Conservation (phyloP, 495 filamentous ascomycete species). For the Penicillium roqueforti region DNA sequence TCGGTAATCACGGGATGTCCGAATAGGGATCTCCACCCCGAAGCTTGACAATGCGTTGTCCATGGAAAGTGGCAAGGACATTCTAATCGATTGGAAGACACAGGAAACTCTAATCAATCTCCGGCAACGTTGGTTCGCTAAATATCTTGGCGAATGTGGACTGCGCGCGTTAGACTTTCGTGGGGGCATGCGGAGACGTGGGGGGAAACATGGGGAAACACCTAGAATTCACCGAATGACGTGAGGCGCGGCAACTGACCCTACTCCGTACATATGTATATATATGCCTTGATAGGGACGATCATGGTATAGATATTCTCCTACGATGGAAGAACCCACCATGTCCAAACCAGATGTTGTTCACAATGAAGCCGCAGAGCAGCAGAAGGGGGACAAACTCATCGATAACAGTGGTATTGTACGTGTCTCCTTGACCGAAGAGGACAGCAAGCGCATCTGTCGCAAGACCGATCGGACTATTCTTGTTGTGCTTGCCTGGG, state of each 20-base stretch:
- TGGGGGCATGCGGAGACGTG: constrained; percentile 11
- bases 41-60: background rate
- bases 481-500: constrained; percentile 56
- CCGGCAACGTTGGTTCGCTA: background rate
- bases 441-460: constrained; percentile 52
- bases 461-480: constrained; percentile 60
- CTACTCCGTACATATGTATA: background rate
- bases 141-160: background rate
- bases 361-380: constrained; percentile 17
- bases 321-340: background rate
- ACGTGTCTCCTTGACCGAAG: constrained; percentile 44
- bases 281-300: background rate
- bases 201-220: background rate
- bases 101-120: background rate
- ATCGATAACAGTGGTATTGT: constrained; percentile 5
- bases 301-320: background rate
- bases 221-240: background rate
- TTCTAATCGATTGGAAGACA: background rate
- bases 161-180: background rate
- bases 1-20: constrained; percentile 1
- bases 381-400: constrained; percentile 1
- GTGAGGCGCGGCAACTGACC: background rate
- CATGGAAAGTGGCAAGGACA: background rate
- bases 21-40: background rate
- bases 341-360: constrained; percentile 19